phyloP scores from a whole-genome alignment of 2,329 filamentous ascomycete genomes.

The Escovopsis sp. region DNA sequence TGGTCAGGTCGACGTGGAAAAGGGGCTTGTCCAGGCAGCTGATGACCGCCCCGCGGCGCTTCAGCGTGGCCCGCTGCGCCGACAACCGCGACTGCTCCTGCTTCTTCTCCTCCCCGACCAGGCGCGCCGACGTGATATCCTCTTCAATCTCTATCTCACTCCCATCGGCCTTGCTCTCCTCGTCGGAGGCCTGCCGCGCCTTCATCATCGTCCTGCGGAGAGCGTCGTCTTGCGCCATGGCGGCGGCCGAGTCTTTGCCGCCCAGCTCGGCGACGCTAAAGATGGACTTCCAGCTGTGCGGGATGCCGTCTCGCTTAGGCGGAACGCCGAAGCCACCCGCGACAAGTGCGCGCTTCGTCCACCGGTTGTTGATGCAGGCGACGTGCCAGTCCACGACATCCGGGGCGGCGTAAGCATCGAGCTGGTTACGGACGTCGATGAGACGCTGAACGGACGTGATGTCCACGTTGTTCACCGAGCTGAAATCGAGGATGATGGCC shows the following conservation, averaged over 20 bases:
- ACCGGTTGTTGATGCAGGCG: conserved; percentile 75
- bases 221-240: conserved; percentile 46
- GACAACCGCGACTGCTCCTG: conserved; percentile 18
- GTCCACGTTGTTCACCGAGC: conserved; percentile 84
- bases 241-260: conserved; percentile 53
- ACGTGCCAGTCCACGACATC: conserved; percentile 89
- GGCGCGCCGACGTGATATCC: conserved; percentile 12
- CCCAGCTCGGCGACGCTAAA: conserved; percentile 85
- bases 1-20: conserved; percentile 87
- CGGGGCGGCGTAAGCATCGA: conserved; percentile 70
- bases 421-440: conserved; percentile 87
- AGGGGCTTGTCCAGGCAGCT: conserved; percentile 79
- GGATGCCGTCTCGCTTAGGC: conserved; percentile 31
- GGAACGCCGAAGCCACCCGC: conserved; percentile 83
- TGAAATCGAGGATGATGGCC: conserved; percentile 89
- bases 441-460: conserved; percentile 83
- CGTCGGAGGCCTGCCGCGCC: conserved; percentile 11
- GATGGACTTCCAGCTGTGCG: conserved; percentile 77
- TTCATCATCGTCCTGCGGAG: conserved; percentile 27
- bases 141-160: conserved; percentile 7
- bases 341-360: conserved; percentile 82
- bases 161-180: conserved; percentile 21
- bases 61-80: conserved; percentile 10
- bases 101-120: conserved; percentile 8
- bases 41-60: conserved; percentile 47